Evolutionary conservation across 73 alveolate genomes (phyloP).

Genomic region (Paraurostyla sp.): DNA sequence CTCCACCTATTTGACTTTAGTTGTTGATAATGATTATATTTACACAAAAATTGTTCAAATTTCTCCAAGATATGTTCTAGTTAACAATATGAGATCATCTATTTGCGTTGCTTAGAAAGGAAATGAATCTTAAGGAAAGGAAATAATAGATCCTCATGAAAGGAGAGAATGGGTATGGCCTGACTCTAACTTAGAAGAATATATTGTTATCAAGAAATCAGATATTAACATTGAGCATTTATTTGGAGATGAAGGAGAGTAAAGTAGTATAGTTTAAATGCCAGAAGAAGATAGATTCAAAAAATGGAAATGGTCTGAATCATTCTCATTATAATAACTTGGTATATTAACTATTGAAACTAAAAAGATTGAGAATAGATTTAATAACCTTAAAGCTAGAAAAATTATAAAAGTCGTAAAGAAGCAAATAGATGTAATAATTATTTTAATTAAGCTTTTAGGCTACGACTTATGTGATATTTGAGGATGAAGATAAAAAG

Average conservation of each 20-base stretch:
- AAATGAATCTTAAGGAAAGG: not conserved
- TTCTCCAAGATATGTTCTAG: conserved; percentile 61
- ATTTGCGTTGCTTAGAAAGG: conserved; percentile 17
- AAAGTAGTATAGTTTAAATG: not conserved
- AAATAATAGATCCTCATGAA: conserved; percentile 1
- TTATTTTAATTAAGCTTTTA: not conserved
- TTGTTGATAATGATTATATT: conserved; percentile 48
- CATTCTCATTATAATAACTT: not conserved
- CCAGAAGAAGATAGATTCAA: conserved; percentile 13
- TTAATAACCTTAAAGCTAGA: conserved; percentile 24
- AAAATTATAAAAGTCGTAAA: conserved; percentile 4
- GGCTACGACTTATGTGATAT: conserved; percentile 19
- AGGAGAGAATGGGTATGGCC: conserved; percentile 59
- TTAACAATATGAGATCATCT: conserved; percentile 41
- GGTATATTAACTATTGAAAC: conserved; percentile 45
- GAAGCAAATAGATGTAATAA: conserved; percentile 16
- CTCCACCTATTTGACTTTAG: not conserved
- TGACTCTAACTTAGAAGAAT: not conserved
- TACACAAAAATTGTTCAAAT: conserved; percentile 65
- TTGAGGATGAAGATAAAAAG: conserved; percentile 57
- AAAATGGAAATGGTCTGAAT: conserved; percentile 57
- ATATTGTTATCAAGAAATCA: not conserved
- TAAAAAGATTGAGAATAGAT: not conserved
- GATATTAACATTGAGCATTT: not conserved
- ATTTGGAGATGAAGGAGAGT: not conserved